Conservation (phyloP, 371 early-diverging fungal species). For the Mucor lusitanicus region DNA sequence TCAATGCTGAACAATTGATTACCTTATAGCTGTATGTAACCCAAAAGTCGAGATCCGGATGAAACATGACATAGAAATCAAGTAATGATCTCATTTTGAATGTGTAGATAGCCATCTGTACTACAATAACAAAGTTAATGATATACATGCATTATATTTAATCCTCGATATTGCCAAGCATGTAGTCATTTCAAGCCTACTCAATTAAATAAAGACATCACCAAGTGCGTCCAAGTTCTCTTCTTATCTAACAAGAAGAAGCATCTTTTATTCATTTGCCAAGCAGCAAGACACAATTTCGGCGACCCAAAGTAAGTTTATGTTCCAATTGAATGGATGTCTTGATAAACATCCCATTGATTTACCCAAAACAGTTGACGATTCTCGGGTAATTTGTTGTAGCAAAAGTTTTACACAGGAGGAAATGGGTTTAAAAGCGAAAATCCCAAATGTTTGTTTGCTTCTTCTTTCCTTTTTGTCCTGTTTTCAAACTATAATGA, state of each 20-base stretch:
- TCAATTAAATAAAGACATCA: not conserved
- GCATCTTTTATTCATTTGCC: not conserved
- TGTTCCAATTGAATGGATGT: conserved; percentile 2
- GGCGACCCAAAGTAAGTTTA: not conserved
- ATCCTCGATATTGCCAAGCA: not conserved
- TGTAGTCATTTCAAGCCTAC: not conserved
- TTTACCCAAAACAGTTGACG: not conserved
- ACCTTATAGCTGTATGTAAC: not conserved
- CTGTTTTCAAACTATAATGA: conserved; percentile 13
- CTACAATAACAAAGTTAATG: not conserved
- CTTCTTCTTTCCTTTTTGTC: conserved; percentile 1
- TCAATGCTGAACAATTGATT: not conserved
- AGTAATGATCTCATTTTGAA: conserved; percentile 6
- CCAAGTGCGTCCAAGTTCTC: not conserved
- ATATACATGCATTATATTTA: not conserved
- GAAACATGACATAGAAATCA: conserved; percentile 10
- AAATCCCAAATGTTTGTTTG: not conserved
- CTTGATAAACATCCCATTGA: not conserved
- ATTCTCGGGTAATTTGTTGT: conserved; percentile 12
- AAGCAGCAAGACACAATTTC: not conserved
- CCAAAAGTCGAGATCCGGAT: not conserved
- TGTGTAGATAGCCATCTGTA: not conserved
- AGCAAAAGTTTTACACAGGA: not conserved
- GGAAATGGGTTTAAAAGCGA: not conserved
- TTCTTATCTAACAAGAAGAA: not conserved